Evolutionary conservation across 306 rosid genomes (phyloP), one percentile per base, ranked within the genome.

Genomic region (Mucuna pruriens): DNA sequence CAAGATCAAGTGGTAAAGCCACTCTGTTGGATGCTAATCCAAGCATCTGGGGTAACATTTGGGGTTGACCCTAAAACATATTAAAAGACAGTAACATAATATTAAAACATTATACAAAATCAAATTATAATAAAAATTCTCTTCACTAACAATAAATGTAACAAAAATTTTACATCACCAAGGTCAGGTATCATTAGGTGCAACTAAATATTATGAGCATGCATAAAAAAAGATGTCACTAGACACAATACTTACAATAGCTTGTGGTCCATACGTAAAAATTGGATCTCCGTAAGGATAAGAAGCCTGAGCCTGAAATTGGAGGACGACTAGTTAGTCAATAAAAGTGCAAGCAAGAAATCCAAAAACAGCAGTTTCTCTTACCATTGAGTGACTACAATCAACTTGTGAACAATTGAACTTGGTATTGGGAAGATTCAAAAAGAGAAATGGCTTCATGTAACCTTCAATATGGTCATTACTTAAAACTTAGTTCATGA

Each of bases 1-100:
- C 87, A 52, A 94, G 79, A 88, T 91, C 97, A 42, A 80, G 84
- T 29, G 97, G 97, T 54, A 94, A 82, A 34, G 92, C 91, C 75
- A 94, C 91, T 81, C 98, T 87, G 3, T 86, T 20, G 38, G 97
- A 87, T 61, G 86, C 72, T 10, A 89, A 75, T 23, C 97, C 96
- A 71, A 92, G 52, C 91, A 90, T 85, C 40, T 83, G 90, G 66
- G 90, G 74, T 78, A 80, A 58, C 29, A 81, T 74, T 79, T 85
- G 92, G 23, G 84, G 85, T 62, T 89, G 88, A 79, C 76, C 82
- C 90, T 78, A 36, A 68, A 6, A 76, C 7, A 76, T 29, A 69
- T 26, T 62, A 55, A 82, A 58, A 67, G 6, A 61, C 26, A 51
- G 8, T 29, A 63, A 61, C 17, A 79, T 34, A 55, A 64, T 9